Evolutionary conservation across 805 yeast genomes (phyloP).

Genomic region (Metschnikowia reukaufii): DNA sequence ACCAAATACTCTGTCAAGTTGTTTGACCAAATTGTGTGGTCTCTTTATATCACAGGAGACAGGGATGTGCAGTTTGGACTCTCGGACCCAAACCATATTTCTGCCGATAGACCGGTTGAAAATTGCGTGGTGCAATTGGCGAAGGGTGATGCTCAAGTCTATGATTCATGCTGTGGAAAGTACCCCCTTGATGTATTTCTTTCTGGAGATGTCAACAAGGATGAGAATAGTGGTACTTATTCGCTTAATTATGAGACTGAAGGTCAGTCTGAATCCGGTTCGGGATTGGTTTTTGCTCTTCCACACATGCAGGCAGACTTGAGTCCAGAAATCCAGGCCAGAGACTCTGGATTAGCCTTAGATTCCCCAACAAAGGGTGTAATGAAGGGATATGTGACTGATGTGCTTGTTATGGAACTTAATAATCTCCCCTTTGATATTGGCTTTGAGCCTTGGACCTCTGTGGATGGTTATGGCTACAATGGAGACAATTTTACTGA

Average conservation of each 20-base stretch:
- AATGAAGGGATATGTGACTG: conserved; percentile 45
- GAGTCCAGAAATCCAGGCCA: conserved; percentile 23
- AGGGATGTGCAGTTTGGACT: conserved; percentile 32
- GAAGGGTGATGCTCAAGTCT: conserved; percentile 43
- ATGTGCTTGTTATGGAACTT: conserved; percentile 43
- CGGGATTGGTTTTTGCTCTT: conserved; percentile 47
- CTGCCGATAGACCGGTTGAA: conserved; percentile 21
- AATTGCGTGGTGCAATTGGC: conserved; percentile 55
- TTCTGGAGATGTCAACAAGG: conserved; percentile 33
- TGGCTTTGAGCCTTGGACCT: conserved; percentile 58
- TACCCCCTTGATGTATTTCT: conserved; percentile 52
- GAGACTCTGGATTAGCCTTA: conserved; percentile 34
- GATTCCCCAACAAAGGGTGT: conserved; percentile 53
- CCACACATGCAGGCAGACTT: conserved; percentile 52
- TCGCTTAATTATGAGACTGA: conserved; percentile 28
- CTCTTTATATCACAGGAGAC: conserved; percentile 55
- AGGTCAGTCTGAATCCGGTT: conserved; percentile 29
- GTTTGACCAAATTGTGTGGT: conserved; percentile 61
- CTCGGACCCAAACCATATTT: conserved; percentile 38
- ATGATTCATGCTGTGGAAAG: conserved; percentile 64
- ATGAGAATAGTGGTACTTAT: conserved; percentile 27
- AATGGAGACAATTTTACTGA: conserved; percentile 27
- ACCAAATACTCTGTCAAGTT: conserved; percentile 56
- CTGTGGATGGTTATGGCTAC: conserved; percentile 20
- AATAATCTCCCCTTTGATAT: conserved; percentile 40